Percentiles rank a stretch among this genome's conserved stretches.
These are phyloP conservation scores for Oryza officinalis DNA, from an alignment of 176 grass and related monocot species.

Conservation along the genomic window DNA sequence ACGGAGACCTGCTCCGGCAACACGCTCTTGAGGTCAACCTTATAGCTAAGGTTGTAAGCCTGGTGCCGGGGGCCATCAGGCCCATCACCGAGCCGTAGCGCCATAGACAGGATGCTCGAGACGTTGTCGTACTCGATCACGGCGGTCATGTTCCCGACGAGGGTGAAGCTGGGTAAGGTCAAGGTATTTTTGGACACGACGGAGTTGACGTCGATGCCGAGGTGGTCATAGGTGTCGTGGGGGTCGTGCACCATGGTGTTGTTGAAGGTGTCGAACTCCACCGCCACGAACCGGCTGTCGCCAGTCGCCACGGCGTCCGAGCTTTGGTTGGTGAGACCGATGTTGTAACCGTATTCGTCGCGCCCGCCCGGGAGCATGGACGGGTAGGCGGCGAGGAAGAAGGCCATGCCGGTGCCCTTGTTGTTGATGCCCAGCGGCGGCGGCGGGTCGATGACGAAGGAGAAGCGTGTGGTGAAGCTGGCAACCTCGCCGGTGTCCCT, in stretches of 20 bases:
- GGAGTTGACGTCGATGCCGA: background rate
- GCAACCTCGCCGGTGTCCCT: background rate
- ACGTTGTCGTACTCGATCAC: background rate
- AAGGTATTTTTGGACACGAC: background rate
- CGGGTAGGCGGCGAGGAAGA: constrained; percentile 16
- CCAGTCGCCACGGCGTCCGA: fast-evolving
- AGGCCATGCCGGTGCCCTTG: constrained; percentile 3
- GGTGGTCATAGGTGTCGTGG: background rate
- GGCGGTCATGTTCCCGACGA: background rate
- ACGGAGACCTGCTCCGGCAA: constrained; percentile 33
- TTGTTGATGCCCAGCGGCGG: background rate
- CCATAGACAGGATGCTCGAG: background rate
- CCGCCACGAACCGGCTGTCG: background rate
- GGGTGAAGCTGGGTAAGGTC: background rate
- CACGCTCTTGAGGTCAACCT: constrained; percentile 25
- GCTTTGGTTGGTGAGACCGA: background rate
- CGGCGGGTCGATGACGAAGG: background rate
- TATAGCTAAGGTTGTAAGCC: background rate
- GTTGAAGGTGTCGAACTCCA: background rate
- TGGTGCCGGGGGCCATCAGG: too few species aligned
- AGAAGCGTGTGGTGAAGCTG: constrained; percentile 31
- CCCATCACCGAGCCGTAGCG: too few species aligned
- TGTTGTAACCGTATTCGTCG: too few species aligned
- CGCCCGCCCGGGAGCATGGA: too few species aligned
- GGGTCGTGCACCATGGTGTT: background rate